phyloP scores from a whole-genome alignment of 352 stramenopile genomes.

The Phytopythium sindhum region DNA sequence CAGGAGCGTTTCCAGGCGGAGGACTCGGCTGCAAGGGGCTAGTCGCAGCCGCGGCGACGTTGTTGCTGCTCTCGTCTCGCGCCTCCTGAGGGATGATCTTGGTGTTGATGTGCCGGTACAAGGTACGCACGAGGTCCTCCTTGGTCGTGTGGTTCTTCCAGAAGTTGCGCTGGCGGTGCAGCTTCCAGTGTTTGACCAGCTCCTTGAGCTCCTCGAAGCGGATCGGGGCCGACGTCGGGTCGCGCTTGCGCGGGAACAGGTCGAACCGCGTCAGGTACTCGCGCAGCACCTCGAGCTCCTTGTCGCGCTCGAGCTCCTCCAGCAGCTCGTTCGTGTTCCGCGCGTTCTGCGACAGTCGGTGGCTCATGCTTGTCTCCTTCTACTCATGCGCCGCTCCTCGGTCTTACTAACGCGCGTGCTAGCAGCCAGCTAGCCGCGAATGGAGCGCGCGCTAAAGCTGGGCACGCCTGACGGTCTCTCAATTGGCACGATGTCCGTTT shows the following conservation, averaged over 20 bases:
- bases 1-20: constrained; percentile 9
- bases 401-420: not conserved
- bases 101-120: constrained; percentile 87
- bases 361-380: constrained; percentile 51
- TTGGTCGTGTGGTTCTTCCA: constrained; percentile 89
- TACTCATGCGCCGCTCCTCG: not conserved
- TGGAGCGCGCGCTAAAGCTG: not conserved
- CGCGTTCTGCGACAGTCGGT: constrained; percentile 79
- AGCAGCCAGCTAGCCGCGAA: not conserved
- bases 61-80: constrained; percentile 36
- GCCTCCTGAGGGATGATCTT: constrained; percentile 74
- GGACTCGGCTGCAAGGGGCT: constrained; percentile 9
- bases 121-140: constrained; percentile 80
- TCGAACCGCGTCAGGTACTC: constrained; percentile 81
- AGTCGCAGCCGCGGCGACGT: not conserved
- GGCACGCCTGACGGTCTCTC: not conserved
- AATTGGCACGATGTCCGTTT: constrained; percentile 1
- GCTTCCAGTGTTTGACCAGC: constrained; percentile 87
- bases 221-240: constrained; percentile 72
- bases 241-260: constrained; percentile 71
- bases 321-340: constrained; percentile 78
- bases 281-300: constrained; percentile 83
- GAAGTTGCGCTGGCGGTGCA: constrained; percentile 87
- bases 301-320: constrained; percentile 82
- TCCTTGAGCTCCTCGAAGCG: constrained; percentile 91